Percentiles rank a stretch among this genome's conserved stretches.
These are phyloP conservation scores for Corymbia maculata DNA, from an alignment of 345 rosid species.

Conservation along the genomic window DNA sequence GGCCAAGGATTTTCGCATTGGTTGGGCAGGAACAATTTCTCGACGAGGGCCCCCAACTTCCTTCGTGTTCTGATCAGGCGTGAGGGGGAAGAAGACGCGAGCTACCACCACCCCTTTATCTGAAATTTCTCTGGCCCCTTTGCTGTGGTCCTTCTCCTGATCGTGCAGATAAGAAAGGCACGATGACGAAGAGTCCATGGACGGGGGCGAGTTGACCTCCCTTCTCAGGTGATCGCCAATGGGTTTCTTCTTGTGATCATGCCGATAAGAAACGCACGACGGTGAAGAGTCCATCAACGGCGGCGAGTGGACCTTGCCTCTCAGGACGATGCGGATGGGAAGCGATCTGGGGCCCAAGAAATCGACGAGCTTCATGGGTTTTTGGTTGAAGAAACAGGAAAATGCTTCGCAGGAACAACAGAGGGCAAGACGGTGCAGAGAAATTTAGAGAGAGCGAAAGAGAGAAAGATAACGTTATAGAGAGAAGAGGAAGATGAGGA, in stretches of 20 bases:
- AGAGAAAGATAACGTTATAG: background rate
- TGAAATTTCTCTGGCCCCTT: accelerated
- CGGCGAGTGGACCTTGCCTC: background rate
- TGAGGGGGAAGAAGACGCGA: too few relatives aligned
- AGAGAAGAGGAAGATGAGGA: background rate
- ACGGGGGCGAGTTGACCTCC: too few relatives aligned
- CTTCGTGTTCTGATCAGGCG: too few relatives aligned
- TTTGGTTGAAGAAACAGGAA: background rate
- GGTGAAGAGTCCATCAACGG: background rate
- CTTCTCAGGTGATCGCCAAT: too few relatives aligned
- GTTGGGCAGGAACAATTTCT: too few relatives aligned
- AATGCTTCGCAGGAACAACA: background rate
- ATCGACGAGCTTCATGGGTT: background rate
- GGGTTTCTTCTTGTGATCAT: background rate
- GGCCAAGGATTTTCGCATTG: too few relatives aligned
- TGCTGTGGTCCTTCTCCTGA: too few relatives aligned
- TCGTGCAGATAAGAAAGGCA: too few relatives aligned
- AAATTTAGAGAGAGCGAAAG: background rate
- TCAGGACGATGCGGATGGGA: background rate
- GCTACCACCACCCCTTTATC: accelerated
- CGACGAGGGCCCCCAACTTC: too few relatives aligned
- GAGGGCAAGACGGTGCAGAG: background rate
- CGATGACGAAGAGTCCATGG: too few relatives aligned
- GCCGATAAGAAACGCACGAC: background rate
- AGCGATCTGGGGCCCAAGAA: background rate